Conservation (phyloP, 371 early-diverging fungal genomes). For the Apophysomyces trapeziformis region DNA sequence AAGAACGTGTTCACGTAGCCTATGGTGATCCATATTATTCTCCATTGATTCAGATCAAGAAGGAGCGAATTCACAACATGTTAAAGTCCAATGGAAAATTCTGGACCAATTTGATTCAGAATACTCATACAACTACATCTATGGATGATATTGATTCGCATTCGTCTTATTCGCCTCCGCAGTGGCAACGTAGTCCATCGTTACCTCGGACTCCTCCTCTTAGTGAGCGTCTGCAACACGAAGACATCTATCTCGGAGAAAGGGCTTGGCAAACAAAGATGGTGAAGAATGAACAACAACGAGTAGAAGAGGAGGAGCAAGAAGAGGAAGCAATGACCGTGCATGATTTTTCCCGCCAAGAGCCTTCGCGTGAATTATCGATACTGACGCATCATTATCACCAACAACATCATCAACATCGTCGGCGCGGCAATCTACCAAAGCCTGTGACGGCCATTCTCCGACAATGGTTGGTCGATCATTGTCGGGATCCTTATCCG, state of each 20-base stretch:
- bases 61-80: slow-evolving; percentile 26
- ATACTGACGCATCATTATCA: slow-evolving; percentile 10
- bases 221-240: slow-evolving; percentile 9
- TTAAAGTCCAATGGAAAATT: slow-evolving; percentile 25
- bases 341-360: slow-evolving; percentile 17
- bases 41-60: slow-evolving; percentile 24
- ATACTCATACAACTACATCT: slow-evolving; percentile 9
- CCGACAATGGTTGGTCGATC: slow-evolving; percentile 71
- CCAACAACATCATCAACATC: slow-evolving; percentile 8
- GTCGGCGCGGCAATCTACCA: slow-evolving; percentile 59
- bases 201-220: slow-evolving; percentile 17
- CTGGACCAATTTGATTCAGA: slow-evolving; percentile 26
- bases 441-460: slow-evolving; percentile 61
- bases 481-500: slow-evolving; percentile 78
- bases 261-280: not conserved
- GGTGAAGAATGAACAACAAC: too few relatives aligned
- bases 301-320: too few relatives aligned
- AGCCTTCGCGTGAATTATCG: slow-evolving; percentile 20
- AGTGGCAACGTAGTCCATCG: slow-evolving; percentile 15
- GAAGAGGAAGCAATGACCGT: slow-evolving; percentile 6
- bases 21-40: slow-evolving; percentile 31
- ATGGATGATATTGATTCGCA: slow-evolving; percentile 2
- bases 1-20: not conserved
- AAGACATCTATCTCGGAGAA: not conserved
- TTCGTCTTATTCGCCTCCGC: slow-evolving; percentile 9